phyloP scores from a whole-genome alignment of 108 stramenopile species.

The Hondaea fermentalgiana region DNA sequence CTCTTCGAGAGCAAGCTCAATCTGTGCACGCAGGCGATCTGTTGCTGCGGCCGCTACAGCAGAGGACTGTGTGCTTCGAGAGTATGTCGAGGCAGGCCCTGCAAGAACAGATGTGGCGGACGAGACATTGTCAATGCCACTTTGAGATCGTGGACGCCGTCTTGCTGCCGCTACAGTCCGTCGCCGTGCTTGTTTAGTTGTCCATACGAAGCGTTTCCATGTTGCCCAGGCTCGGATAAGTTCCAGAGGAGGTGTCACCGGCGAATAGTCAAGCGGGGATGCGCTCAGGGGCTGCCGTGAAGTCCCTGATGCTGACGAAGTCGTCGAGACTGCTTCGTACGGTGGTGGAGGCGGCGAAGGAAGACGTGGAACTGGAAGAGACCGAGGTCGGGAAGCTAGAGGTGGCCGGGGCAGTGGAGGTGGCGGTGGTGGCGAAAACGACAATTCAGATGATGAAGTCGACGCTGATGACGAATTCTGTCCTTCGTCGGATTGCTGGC shows the following conservation, averaged over 20 bases:
- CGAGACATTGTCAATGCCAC: not conserved
- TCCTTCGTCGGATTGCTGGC: no score
- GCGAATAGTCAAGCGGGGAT: not conserved
- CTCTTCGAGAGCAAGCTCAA: not conserved
- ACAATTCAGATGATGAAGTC: no score
- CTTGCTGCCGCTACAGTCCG: not conserved
- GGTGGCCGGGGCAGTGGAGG: no score
- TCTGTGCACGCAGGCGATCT: not conserved
- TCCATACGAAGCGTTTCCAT: not conserved
- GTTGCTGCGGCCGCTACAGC: not conserved
- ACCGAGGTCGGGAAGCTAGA: no score
- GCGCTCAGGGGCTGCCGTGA: not conserved
- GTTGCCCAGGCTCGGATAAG: not conserved
- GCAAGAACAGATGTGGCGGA: not conserved
- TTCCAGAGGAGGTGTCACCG: not conserved
- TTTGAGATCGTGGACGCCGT: not conserved
- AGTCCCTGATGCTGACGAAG: no score
- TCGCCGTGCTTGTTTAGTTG: no score
- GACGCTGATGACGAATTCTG: no score
- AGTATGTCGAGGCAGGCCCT: not conserved
- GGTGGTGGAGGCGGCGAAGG: no score
- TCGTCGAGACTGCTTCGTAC: no score
- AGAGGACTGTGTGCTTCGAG: not conserved
- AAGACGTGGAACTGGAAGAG: no score
- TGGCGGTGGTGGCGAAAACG: no score